Conservation (phyloP, 495 filamentous ascomycete genomes). For the Neurospora sp. region DNA sequence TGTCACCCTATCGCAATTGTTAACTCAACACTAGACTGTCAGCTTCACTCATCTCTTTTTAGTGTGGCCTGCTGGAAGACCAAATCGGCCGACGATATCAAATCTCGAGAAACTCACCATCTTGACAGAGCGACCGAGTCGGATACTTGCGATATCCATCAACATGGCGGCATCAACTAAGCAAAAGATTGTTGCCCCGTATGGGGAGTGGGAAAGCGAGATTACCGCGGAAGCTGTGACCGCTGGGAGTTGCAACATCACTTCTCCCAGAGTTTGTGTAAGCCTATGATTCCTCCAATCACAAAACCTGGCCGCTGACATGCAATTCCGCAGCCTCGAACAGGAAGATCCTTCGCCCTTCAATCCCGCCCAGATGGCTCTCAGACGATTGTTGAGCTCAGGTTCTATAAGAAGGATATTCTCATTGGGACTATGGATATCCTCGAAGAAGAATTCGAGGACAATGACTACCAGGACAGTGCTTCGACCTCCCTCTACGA, state of each 20-base stretch:
- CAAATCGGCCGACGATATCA: background rate
- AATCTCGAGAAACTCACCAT: background rate
- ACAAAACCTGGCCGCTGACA: background rate
- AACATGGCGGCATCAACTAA: background rate
- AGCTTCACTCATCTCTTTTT: background rate
- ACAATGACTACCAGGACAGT: constrained; percentile 6
- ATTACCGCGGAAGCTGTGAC: constrained; percentile 31
- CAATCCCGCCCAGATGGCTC: constrained; percentile 16
- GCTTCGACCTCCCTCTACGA: constrained; percentile 35
- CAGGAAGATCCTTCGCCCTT: constrained; percentile 31
- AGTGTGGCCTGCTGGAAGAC: background rate
- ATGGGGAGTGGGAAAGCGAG: constrained; percentile 36
- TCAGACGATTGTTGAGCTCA: constrained; percentile 29
- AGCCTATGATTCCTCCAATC: background rate
- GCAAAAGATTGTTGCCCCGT: constrained; percentile 15
- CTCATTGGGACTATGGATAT: constrained; percentile 18
- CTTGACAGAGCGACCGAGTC: background rate
- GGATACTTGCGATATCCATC: background rate
- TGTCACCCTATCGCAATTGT: background rate
- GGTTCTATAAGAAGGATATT: no score
- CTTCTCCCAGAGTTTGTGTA: constrained; percentile 20
- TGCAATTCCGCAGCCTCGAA: constrained; percentile 8
- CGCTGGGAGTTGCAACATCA: constrained; percentile 16
- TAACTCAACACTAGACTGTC: background rate
- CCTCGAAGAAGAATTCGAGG: constrained; percentile 6